Base-by-base conservation (phyloP, 2,329 filamentous ascomycete genomes). In the Trichoderma oligosporum region DNA sequence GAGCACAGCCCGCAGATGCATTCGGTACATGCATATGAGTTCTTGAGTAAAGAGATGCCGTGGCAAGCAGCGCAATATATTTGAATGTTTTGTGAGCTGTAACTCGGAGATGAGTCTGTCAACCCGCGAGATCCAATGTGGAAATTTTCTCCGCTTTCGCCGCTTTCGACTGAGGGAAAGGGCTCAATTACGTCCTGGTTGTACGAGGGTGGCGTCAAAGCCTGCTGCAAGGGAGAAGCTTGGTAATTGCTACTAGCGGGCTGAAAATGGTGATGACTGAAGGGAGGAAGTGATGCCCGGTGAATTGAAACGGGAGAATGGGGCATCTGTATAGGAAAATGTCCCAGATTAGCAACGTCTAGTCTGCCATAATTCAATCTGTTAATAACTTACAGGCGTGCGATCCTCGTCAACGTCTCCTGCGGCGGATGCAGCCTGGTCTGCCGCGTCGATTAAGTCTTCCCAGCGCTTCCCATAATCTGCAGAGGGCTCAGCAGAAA, bases 1-100 rank as follows among this genome's bases (percentile, higher is more conserved):
- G 87, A 84, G 72, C 94, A 97, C 48, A 97, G 82, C 14, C 92
- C 93, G 70, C 91, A 96, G 62, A 97, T 96, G 71, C 94, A 97
- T 72, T 97, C 92, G 1, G 92, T 96, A 71, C 93, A 97, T 20
- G 93, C 93, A 68, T 91, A 97, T 31, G 90, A 94, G 66, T 93
- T 88, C 66, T 85, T 87, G 24, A 97, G 76, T 9, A 86, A 76
- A 51, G 87, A 92, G 16, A 91, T 78, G 35, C 87, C 84, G 62
- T 89, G 85, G 68, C 93, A 97, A 46, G 88, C 89, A 18, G 92
- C 89, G 70, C 93, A 97, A 70, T 96, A 96, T 39, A 97, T 96
- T 69, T 96, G 89, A 3, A 93, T 87, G 61, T 81, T 81, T 53
- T 91, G 88, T 7, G 87, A 85, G 16, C 83, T 83, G 74, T 88